These are phyloP conservation scores for Panaeolus papilionaceus DNA, from an alignment of 768 basidiomycete genomes.

Conservation along the genomic window DNA sequence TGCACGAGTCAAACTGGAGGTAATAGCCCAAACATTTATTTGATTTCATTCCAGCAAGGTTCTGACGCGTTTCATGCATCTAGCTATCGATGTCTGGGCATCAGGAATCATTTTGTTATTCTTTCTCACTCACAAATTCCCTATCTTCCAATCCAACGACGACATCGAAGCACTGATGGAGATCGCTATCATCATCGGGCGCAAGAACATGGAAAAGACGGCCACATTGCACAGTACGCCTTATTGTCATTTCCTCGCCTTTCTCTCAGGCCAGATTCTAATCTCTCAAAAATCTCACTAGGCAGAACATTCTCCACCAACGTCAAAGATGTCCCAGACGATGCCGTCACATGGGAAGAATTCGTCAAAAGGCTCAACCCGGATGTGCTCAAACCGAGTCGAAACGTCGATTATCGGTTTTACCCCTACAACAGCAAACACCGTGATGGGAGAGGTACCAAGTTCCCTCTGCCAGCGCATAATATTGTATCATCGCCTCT, in stretches of 20 bases:
- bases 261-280: background rate
- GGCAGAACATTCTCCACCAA: slow-evolving; percentile 93
- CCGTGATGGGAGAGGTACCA: slow-evolving; percentile 28
- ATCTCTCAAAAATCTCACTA: slow-evolving; percentile 34
- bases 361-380: slow-evolving; percentile 86
- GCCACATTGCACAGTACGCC: slow-evolving; percentile 88
- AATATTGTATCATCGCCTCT: slow-evolving; percentile 25
- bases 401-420: slow-evolving; percentile 53
- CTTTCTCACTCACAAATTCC: slow-evolving; percentile 92
- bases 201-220: slow-evolving; percentile 79
- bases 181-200: slow-evolving; percentile 86
- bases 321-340: slow-evolving; percentile 73
- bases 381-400: slow-evolving; percentile 54
- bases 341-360: slow-evolving; percentile 72
- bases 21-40: slow-evolving; percentile 39
- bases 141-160: slow-evolving; percentile 91
- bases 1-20: slow-evolving; percentile 93
- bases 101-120: slow-evolving; percentile 92
- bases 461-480: slow-evolving; percentile 39
- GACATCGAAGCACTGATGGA: slow-evolving; percentile 97
- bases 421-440: slow-evolving; percentile 58
- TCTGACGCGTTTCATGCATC: background rate
- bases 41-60: slow-evolving; percentile 3
- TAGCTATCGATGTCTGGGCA: slow-evolving; percentile 98
- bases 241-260: slow-evolving; percentile 7